Evolutionary conservation across 2,329 filamentous ascomycete species (phyloP).

Genomic region (Exophiala aquamarina): DNA sequence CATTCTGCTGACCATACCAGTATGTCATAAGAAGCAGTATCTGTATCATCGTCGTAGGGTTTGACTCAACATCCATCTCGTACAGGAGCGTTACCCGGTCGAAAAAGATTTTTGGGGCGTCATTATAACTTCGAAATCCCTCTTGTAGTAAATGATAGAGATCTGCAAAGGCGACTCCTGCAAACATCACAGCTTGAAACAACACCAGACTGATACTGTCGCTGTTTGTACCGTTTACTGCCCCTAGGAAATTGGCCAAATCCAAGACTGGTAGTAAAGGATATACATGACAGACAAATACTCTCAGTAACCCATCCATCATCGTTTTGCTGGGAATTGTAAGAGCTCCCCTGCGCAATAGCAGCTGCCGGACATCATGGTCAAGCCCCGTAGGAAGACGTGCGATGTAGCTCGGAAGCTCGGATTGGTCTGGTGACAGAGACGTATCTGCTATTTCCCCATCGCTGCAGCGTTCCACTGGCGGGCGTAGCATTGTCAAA

Average conservation of each 20-base stretch:
- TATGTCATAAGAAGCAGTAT: constrained; percentile 88
- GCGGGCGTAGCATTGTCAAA: neutral
- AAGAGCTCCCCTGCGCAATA: constrained; percentile 5
- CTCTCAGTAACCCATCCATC: constrained; percentile 6
- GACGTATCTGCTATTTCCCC: constrained; percentile 1
- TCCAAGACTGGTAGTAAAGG: constrained; percentile 12
- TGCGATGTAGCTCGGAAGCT: constrained; percentile 9
- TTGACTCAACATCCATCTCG: constrained; percentile 90
- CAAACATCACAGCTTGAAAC: constrained; percentile 94
- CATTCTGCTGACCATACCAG: constrained; percentile 94
- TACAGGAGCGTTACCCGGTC: constrained; percentile 72
- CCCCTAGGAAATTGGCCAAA: constrained; percentile 5
- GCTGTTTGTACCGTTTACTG: constrained; percentile 5
- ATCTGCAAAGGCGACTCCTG: constrained; percentile 82
- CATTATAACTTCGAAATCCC: constrained; percentile 74
- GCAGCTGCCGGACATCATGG: constrained; percentile 3
- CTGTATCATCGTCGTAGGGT: constrained; percentile 84
- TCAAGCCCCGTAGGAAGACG: constrained; percentile 5
- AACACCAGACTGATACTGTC: constrained; percentile 70
- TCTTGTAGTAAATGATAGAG: constrained; percentile 65
- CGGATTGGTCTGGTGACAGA: constrained; percentile 3
- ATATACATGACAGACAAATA: constrained; percentile 14
- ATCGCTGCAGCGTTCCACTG: neutral
- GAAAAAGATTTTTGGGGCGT: constrained; percentile 83
- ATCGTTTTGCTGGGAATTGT: constrained; percentile 4